Percentiles rank a stretch among this genome's conserved stretches.
These are phyloP conservation scores for Aspergillus cristatus DNA, from an alignment of 495 filamentous ascomycete genomes.

Conservation along the genomic window DNA sequence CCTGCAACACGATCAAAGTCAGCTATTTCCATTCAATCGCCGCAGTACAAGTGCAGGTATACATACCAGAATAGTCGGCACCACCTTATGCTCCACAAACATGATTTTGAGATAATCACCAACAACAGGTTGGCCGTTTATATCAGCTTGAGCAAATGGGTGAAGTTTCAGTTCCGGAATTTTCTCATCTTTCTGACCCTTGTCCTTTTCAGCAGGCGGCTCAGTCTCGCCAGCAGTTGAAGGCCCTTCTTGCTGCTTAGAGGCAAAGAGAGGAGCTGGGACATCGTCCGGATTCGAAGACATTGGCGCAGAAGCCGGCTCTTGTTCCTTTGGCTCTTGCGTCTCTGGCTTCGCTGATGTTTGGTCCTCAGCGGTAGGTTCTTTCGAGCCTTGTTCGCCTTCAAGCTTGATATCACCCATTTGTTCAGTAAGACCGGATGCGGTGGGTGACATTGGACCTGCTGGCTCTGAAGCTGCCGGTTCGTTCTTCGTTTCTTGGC, in stretches of 20 bases:
- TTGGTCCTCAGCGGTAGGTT: constrained; percentile 4
- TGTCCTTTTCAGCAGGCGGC: constrained; percentile 16
- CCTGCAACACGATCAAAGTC: constrained; percentile 32
- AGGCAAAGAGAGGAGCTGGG: constrained; percentile 55
- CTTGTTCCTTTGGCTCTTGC: constrained; percentile 6
- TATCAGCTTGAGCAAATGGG: constrained; percentile 45
- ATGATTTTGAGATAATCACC: constrained; percentile 94
- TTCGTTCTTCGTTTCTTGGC: constrained; percentile 5
- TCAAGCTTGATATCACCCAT: constrained; percentile 45
- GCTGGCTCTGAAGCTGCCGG: neutral
- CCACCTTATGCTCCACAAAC: constrained; percentile 89
- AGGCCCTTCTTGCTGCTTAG: constrained; percentile 16
- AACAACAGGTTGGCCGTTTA: constrained; percentile 77
- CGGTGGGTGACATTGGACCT: constrained; percentile 38
- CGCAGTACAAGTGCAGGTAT: too few relatives aligned
- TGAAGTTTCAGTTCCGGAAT: constrained; percentile 27
- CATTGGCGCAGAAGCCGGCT: constrained; percentile 18
- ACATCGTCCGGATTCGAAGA: constrained; percentile 56
- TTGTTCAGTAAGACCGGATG: constrained; percentile 40
- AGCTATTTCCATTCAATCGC: constrained; percentile 2
- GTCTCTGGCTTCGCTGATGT: constrained; percentile 2
- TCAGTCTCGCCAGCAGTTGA: constrained; percentile 8
- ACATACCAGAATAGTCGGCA: constrained; percentile 89
- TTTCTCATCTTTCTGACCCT: constrained; percentile 20
- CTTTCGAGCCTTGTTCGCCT: constrained; percentile 13